Percentiles rank a stretch among this genome's conserved stretches.
Evolutionary conservation across 352 stramenopile species (phyloP).

Genomic region (Phytophthora citrophthora): DNA sequence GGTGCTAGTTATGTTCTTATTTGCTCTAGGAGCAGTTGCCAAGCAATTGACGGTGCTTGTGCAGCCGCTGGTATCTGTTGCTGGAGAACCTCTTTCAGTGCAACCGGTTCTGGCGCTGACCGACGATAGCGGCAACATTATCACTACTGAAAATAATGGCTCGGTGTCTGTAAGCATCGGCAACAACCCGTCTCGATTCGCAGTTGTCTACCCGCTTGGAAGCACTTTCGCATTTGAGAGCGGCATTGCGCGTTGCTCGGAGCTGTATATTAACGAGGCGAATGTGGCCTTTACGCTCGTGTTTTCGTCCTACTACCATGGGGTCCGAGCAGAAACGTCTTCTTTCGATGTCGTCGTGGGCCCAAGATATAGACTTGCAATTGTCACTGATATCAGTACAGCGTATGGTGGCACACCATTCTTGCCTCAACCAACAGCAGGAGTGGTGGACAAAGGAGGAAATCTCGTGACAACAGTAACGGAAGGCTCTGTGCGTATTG

Average conservation of each 20-base stretch:
- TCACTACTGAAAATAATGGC: constrained; percentile 62
- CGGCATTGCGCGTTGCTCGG: constrained; percentile 75
- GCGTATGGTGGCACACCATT: constrained; percentile 81
- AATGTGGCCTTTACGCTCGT: constrained; percentile 73
- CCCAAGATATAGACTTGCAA: constrained; percentile 57
- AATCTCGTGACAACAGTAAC: constrained; percentile 62
- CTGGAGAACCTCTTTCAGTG: constrained; percentile 63
- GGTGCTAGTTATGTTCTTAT: constrained; percentile 14
- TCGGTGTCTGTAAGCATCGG: constrained; percentile 61
- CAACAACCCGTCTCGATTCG: constrained; percentile 59
- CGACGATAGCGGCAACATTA: constrained; percentile 80
- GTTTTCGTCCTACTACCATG: constrained; percentile 69
- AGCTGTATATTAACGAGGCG: constrained; percentile 72
- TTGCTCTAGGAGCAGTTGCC: neutral
- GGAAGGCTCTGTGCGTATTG: constrained; percentile 60
- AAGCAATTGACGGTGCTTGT: constrained; percentile 70
- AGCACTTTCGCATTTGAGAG: constrained; percentile 76
- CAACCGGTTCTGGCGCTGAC: constrained; percentile 76
- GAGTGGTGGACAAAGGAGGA: constrained; percentile 80
- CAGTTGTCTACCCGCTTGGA: constrained; percentile 46
- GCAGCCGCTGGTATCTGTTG: constrained; percentile 67
- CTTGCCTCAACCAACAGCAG: constrained; percentile 73
- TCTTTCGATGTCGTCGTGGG: constrained; percentile 79
- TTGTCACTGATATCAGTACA: constrained; percentile 79
- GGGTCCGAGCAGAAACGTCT: constrained; percentile 71